Base-by-base conservation (phyloP, 768 basidiomycete genomes). In the Rhodosporidiobolus sp. region DNA sequence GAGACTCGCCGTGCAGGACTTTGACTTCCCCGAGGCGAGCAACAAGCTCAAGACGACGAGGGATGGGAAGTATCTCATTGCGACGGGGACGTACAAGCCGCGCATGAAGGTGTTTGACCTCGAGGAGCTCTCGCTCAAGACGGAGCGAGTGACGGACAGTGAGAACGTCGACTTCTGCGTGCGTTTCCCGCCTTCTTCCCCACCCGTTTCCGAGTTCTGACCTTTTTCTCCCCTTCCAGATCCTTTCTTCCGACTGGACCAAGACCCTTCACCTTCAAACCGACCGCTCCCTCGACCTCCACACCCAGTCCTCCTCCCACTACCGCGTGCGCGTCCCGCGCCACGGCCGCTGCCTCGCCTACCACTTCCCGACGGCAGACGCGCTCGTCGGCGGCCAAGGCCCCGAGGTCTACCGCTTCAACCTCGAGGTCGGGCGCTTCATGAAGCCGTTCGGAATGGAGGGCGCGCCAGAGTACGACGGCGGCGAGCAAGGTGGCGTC, bases 91-190 rank as follows among this genome's bases (percentile, higher is more conserved):
- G 6, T 99, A 99, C 83, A 99, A 99, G 81, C 96, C 96, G 4
- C 92, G 96, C 80, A 92, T 98, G 81, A 86, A 91, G 68, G 92
- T 95, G 9, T 99, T 91, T 89, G 96, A 98, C 81, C 82, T 99
- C 50, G 89, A 92, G 80, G 90, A 95, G 78, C 86, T 99, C 45
- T 88, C 92, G 10, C 84, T 91, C 67, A 98, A 99, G 81, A 97
- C 95, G 80, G 95, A 97, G 83, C 85, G 96, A 49, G 95, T 97
- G 78, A 89, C 94, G 4, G 94, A 99, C 79, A 87, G 90, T 20
- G 95, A 98, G 84, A 99, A 98, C 81, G 90, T 99, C 75, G 96
- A 99, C 81, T 99, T 99, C 83, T 86, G 89, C 84, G 94, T 96
- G 83, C 86, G 94, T 90, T 81, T 85, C 84, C 86, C 79, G 70